These are phyloP conservation scores for Cladochytrium tenue DNA, from an alignment of 371 early-diverging fungal species.

Conservation along the genomic window DNA sequence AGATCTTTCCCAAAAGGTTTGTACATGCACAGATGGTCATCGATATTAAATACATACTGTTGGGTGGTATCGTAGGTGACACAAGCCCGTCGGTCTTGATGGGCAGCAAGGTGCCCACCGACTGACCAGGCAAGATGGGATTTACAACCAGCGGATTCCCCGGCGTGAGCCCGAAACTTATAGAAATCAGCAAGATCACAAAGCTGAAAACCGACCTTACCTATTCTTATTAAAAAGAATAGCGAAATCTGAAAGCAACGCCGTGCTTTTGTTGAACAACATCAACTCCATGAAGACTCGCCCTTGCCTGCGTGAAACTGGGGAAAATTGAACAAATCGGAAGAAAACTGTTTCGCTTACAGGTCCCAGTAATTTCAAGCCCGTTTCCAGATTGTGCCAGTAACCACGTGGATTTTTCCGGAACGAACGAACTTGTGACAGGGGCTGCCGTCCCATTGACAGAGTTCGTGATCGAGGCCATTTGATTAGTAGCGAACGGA, in stretches of 20 bases:
- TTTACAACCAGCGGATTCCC: conserved; percentile 46
- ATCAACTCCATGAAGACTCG: conserved; percentile 55
- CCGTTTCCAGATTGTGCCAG: too few relatives aligned
- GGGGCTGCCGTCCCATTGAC: too few relatives aligned
- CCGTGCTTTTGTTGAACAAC: conserved; percentile 47
- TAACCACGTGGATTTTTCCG: too few relatives aligned
- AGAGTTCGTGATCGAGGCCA: too few relatives aligned
- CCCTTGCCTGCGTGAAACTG: conserved; percentile 36
- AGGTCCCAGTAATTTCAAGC: too few relatives aligned
- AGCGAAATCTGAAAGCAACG: conserved; percentile 62
- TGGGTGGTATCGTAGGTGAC: conserved; percentile 54
- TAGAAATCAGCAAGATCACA: neutral
- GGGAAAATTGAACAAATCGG: neutral
- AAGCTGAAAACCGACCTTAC: conserved; percentile 18
- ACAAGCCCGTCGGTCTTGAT: conserved; percentile 43
- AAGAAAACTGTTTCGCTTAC: neutral
- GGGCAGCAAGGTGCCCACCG: conserved; percentile 42
- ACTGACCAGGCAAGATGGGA: conserved; percentile 38
- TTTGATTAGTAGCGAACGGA: too few relatives aligned
- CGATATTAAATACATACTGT: too few relatives aligned
- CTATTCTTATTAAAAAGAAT: conserved; percentile 75
- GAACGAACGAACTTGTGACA: too few relatives aligned
- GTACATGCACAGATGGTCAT: too few relatives aligned
- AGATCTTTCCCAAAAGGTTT: too few relatives aligned
- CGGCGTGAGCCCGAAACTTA: conserved; percentile 58